phyloP scores from a whole-genome alignment of 2,329 filamentous ascomycete genomes.

The Eurotiales sp. region DNA sequence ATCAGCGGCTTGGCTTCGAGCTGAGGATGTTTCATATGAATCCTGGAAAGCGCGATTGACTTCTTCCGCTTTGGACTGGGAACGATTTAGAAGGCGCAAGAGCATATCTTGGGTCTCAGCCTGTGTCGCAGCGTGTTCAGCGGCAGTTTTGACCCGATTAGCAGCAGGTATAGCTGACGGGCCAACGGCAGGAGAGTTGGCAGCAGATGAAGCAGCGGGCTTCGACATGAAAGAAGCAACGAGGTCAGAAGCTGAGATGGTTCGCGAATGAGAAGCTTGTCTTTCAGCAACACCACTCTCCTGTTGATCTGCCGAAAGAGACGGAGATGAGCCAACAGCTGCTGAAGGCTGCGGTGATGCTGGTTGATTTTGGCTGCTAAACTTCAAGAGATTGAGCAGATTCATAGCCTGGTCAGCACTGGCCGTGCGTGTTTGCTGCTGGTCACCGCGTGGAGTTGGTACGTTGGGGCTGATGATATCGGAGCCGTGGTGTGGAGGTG shows the following conservation, averaged over 20 bases:
- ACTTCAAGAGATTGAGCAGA: slow-evolving; percentile 63
- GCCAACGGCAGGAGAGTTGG: slow-evolving; percentile 25
- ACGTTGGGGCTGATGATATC: slow-evolving; percentile 57
- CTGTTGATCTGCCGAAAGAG: slow-evolving; percentile 25
- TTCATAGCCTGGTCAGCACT: slow-evolving; percentile 52
- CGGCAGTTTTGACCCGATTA: slow-evolving; percentile 18
- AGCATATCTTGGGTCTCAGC: slow-evolving; percentile 77
- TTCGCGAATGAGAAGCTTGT: slow-evolving; percentile 29
- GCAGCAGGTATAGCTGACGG: slow-evolving; percentile 26
- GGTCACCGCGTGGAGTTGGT: slow-evolving; percentile 41
- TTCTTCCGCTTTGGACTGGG: slow-evolving; percentile 39
- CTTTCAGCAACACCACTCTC: slow-evolving; percentile 22
- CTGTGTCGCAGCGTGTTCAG: slow-evolving; percentile 19
- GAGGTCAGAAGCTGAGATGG: slow-evolving; percentile 55
- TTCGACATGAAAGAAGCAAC: slow-evolving; percentile 54
- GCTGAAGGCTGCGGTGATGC: slow-evolving; percentile 28
- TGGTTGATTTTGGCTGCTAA: slow-evolving; percentile 49
- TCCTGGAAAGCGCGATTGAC: slow-evolving; percentile 2
- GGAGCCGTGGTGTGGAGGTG: slow-evolving; percentile 55
- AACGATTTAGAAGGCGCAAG: slow-evolving; percentile 77
- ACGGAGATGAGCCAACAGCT: slow-evolving; percentile 23
- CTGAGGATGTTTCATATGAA: slow-evolving; percentile 16
- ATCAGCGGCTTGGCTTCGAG: slow-evolving; percentile 20
- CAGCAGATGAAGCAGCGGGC: slow-evolving; percentile 22
- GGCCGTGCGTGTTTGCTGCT: slow-evolving; percentile 28